A percentile compares a stretch with the other conserved stretches of the same genome.
Conservation (phyloP, 2,329 filamentous ascomycete genomes). For the Pleurostoma richardsiae region DNA sequence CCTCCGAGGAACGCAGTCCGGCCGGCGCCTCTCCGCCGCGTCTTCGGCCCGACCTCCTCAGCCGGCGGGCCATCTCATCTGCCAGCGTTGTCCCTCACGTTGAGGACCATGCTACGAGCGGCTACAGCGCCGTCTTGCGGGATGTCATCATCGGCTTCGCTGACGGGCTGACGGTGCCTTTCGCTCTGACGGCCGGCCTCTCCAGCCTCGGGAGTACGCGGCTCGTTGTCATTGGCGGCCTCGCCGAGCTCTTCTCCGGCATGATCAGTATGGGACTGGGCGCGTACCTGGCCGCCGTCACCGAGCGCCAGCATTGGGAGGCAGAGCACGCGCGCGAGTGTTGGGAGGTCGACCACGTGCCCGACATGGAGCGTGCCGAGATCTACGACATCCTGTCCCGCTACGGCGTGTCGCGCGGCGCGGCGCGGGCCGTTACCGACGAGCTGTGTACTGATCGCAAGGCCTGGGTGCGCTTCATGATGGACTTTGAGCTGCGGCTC, state of each 20-base stretch:
- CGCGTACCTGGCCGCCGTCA: conserved; percentile 63
- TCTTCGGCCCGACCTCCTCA: conserved; percentile 6
- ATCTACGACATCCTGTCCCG: conserved; percentile 40
- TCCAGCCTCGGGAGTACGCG: conserved; percentile 59
- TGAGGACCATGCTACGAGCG: conserved; percentile 15
- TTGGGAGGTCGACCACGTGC: conserved; percentile 34
- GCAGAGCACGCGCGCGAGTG: conserved; percentile 41
- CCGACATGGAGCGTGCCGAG: conserved; percentile 38
- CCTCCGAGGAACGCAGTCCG: conserved; percentile 5
- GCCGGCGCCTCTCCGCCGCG: conserved; percentile 3
- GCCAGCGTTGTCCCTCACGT: conserved; percentile 3
- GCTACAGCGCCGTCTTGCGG: conserved; percentile 42
- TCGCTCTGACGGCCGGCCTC: conserved; percentile 71
- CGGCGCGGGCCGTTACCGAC: conserved; percentile 40
- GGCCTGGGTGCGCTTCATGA: conserved; percentile 52
- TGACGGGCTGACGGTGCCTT: conserved; percentile 75
- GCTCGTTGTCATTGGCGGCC: conserved; percentile 65
- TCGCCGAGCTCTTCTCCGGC: conserved; percentile 71
- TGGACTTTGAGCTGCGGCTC: conserved; percentile 51
- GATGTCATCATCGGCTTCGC: conserved; percentile 73
- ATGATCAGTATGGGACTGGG: conserved; percentile 75
- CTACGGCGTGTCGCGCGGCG: conserved; percentile 38
- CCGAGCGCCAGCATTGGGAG: conserved; percentile 46
- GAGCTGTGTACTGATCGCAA: conserved; percentile 42
- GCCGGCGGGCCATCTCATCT: conserved; percentile 1